Conservation (phyloP, 192 early-diverging fungal genomes). For the Cetraspora pellucida region DNA sequence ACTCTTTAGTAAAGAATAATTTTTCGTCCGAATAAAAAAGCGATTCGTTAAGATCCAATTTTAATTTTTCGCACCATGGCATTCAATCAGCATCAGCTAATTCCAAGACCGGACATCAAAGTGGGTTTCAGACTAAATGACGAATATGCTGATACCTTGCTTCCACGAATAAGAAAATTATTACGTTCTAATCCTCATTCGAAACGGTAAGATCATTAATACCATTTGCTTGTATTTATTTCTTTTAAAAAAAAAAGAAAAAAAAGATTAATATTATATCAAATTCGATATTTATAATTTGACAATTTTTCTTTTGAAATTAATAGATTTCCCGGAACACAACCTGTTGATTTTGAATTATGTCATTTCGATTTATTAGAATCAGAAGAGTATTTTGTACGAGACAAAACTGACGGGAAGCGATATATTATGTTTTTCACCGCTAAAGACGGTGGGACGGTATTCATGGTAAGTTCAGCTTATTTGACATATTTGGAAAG, state of each 20-base stretch:
- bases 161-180: constrained; percentile 12
- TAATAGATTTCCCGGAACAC: constrained; percentile 59
- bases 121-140: constrained; percentile 14
- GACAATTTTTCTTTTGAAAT: background rate
- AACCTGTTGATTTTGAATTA: constrained; percentile 54
- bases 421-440: constrained; percentile 48
- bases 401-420: constrained; percentile 55
- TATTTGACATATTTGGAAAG: background rate
- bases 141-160: constrained; percentile 7
- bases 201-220: background rate
- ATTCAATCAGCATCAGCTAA: background rate
- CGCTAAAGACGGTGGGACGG: constrained; percentile 45
- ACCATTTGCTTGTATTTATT: background rate
- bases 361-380: constrained; percentile 49
- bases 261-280: background rate
- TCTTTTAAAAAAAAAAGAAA: background rate
- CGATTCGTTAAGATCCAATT: background rate
- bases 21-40: background rate
- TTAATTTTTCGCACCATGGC: constrained; percentile 8
- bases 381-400: constrained; percentile 62
- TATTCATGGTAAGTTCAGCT: constrained; percentile 48
- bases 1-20: background rate
- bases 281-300: background rate
- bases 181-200: constrained; percentile 1
- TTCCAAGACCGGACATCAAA: constrained; percentile 12